phyloP scores from a whole-genome alignment of 2,329 filamentous ascomycete species.

The Aspergillus tubingensis region DNA sequence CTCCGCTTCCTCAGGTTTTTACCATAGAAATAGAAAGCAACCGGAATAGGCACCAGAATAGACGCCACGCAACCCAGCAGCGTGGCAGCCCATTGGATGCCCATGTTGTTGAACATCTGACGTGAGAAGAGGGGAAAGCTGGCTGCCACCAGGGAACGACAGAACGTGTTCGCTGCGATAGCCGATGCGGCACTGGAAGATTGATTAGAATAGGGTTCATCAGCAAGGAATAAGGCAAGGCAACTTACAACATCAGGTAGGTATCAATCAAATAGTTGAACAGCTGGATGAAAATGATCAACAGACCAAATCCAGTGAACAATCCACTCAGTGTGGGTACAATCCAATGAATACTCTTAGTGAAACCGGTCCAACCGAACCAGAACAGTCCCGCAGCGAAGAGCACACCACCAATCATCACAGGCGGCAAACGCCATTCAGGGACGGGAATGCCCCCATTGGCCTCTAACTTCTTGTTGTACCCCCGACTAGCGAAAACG shows the following conservation, averaged over 20 bases:
- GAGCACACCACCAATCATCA: slow-evolving; percentile 54
- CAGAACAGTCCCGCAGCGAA: slow-evolving; percentile 69
- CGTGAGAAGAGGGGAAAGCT: slow-evolving; percentile 57
- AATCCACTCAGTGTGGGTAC: slow-evolving; percentile 50
- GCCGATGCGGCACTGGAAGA: slow-evolving; percentile 49
- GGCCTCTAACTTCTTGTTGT: slow-evolving; percentile 67
- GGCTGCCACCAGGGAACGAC: slow-evolving; percentile 49
- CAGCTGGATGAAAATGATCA: slow-evolving; percentile 59
- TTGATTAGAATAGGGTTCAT: background rate
- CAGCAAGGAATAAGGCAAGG: background rate
- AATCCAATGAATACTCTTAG: slow-evolving; percentile 42
- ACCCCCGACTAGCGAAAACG: slow-evolving; percentile 65
- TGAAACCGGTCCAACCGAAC: slow-evolving; percentile 72
- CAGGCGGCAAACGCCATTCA: slow-evolving; percentile 59
- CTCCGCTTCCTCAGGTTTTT: slow-evolving; percentile 23
- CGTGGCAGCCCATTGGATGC: slow-evolving; percentile 42
- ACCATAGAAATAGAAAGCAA: slow-evolving; percentile 34
- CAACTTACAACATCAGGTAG: slow-evolving; percentile 50
- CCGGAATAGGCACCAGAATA: slow-evolving; percentile 40
- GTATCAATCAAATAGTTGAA: slow-evolving; percentile 63
- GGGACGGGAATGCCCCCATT: slow-evolving; percentile 63
- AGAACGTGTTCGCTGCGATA: slow-evolving; percentile 57
- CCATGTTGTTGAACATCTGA: slow-evolving; percentile 53
- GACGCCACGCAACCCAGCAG: slow-evolving; percentile 40
- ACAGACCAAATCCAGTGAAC: slow-evolving; percentile 59